Base-by-base conservation (phyloP, 1,284 basidiomycete species). In the Ganoderma lucidum region DNA sequence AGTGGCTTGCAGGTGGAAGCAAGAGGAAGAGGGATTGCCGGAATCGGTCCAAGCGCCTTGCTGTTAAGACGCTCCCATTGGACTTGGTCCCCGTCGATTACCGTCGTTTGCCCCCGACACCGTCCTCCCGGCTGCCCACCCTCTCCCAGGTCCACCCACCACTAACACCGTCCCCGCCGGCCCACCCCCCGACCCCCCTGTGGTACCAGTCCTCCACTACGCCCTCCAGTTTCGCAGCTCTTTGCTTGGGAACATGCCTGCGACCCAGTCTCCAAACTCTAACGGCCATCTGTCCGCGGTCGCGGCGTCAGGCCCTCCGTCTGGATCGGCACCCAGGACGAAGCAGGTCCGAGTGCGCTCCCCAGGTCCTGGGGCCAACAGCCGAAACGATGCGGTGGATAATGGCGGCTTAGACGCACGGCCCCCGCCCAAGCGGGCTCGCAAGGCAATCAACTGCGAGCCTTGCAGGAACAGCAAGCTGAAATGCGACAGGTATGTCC, bases 391-490 rank as follows among this genome's bases (percentile, higher is more conserved):
- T 48, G 42, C 45, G 59, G 58, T 62, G 48, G 72, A 73, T 64
- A 45, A 35, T 62, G 66, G 61, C 8, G 68, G 66, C 37, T 51
- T 70, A 53, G 77, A 78, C 32, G 55, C 71, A 35, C 74, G 77
- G 56, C 79, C 76, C 15, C 90, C 92, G 2, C 87, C 90, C 44
- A 94, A 94, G 81, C 87, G 92, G 61, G 90, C 93, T 0, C 86
- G 93, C 71, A 94, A 94, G 77, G 92, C 93, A 23, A 93, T 94
- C 76, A 94, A 94, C 81, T 94, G 93, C 77, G 92, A 93, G 74
- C 93, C 93, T 1, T 94, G 93, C 81, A 87, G 93, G 77, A 91
- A 89, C 76, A 92, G 90, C 84, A 93, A 94, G 80, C 87, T 94
- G 74, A 94, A 94, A 81, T 94, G 93, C 82, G 93, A 93, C 80